Percentiles rank a stretch among this genome's conserved stretches.
Conservation (phyloP, 345 rosid species). For the Syzygium aromaticum region DNA sequence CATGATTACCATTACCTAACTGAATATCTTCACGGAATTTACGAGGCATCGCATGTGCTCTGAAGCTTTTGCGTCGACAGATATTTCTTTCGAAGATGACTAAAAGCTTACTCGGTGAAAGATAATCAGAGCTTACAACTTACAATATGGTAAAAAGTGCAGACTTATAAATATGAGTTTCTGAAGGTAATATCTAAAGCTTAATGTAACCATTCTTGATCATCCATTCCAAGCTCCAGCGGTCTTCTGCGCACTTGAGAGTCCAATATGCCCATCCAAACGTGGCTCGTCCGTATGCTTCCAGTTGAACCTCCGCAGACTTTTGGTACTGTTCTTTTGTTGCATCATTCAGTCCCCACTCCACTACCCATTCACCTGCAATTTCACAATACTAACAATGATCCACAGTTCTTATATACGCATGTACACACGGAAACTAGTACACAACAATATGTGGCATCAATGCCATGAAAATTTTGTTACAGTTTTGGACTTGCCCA, state of each 20-base stretch:
- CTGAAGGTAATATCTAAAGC: slow-evolving; percentile 6
- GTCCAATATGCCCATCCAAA: slow-evolving; percentile 80
- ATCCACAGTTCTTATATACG: neutral
- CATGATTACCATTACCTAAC: too few relatives aligned
- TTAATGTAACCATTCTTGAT: slow-evolving; percentile 39
- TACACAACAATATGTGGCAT: neutral
- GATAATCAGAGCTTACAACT: too few relatives aligned
- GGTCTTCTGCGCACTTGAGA: slow-evolving; percentile 26
- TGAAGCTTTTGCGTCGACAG: neutral
- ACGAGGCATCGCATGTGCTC: neutral
- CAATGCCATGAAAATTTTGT: neutral
- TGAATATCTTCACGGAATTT: neutral
- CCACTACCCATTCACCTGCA: slow-evolving; percentile 60
- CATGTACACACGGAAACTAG: neutral
- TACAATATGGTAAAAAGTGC: neutral
- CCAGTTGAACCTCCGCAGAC: slow-evolving; percentile 32
- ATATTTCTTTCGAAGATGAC: neutral
- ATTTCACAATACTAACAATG: neutral
- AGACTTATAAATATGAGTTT: neutral
- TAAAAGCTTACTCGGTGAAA: neutral
- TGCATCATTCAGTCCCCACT: slow-evolving; percentile 41
- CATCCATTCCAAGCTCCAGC: slow-evolving; percentile 58
- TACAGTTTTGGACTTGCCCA: slow-evolving; percentile 20
- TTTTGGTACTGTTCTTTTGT: slow-evolving; percentile 33
- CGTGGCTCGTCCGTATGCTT: slow-evolving; percentile 40